Base-by-base conservation (phyloP, 106 monocot genomes). In the Amphibolis antarctica region DNA sequence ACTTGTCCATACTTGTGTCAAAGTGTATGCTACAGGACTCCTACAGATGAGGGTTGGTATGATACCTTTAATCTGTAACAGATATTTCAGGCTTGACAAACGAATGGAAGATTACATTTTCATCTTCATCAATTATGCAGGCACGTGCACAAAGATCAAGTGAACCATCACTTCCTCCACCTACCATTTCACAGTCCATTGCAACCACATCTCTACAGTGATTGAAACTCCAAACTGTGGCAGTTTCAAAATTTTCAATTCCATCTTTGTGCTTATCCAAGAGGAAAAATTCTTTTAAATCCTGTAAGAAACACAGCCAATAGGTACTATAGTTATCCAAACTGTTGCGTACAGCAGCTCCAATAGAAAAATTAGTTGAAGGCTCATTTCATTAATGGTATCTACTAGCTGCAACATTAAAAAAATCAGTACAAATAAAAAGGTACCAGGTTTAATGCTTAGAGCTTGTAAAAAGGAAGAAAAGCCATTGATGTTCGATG, bases 141-240 rank as follows among this genome's bases (percentile, higher is more conserved):
- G 76, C 72, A 57, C 80, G 55, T 48, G 67, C 80, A 65, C 80
- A 80, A 1, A 76, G 60, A 68, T 72, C 57, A 52, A 80, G 68
- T 15, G 71, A 30, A 12, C 80, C 75, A 60, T 80, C 76, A 60
- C 49, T 72, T 58, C 76, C 80, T 21, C 76, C 71, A 53, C 76
- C 76, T 42, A 80, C 72, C 80, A 80, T 76, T 61, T 74, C 65
- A 66, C 74, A 91, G 0, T 53, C 83, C 62, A 91, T 19, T 0
- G 83, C 81, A 58, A 86, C 81, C 66, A 78, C 78, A n/a, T 60
- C 60, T 21, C 28, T 48, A 73, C 12, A 74, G 9, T 50, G 63
- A 9, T 55, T 67, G 44, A 13, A 44, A 17, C 3, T 66, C 54
- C 9, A 55, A 61, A 9, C 23, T 1, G 13, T 64, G 68, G 30